Base-by-base conservation (phyloP, 2,329 filamentous ascomycete genomes). In the Bertia moriformis region DNA sequence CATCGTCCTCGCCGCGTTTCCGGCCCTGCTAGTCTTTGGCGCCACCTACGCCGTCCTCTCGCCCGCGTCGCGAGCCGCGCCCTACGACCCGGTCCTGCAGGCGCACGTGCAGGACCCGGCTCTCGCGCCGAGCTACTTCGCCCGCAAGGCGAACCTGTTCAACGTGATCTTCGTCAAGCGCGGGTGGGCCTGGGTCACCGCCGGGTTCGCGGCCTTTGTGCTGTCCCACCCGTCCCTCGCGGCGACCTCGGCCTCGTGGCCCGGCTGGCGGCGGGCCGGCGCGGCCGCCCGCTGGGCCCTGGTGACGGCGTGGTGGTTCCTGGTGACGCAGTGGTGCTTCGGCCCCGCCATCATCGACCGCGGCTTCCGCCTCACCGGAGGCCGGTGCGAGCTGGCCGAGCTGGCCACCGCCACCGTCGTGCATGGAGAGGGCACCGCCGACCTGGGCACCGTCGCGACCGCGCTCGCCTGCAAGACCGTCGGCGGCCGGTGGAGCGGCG, bases 281-380 rank as follows among this genome's bases (percentile, higher is more conserved):
- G 85, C 83, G 0, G 51, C 65, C 1, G 38, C 79, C 17, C 71
- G 91, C 37, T 98, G 86, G 67, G 63, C 46, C 0, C 60, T 80
- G 5, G 73, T 86, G 0, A 96, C 91, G 5, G 51, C 61, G 1
- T 80, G 78, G 59, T 98, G 91, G 91, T 66, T 86, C 32, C 62
- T 86, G 29, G 78, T 91, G 14, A 98, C 91, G 46, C 91, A 96
- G 64, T 96, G 91, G 91, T 96, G 78, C 58, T 95, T 98, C 51
- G 91, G 91, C 0, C 78, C 91, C 2, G 70, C 87, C 15, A 65
- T 98, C 38, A 89, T 96, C 49, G 91, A 98, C 56, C 79, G 88
- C 41, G 76, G 82, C 3, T 98, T 96, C 56, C 67, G 76, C n/a
- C 72, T 85, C 57, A 94, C 86, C 0, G 91, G 91, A 3, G 91